Evolutionary conservation across 2,329 filamentous ascomycete genomes (phyloP), one percentile per base, ranked within the genome.

Genomic region (Geosmithia putterillii): DNA sequence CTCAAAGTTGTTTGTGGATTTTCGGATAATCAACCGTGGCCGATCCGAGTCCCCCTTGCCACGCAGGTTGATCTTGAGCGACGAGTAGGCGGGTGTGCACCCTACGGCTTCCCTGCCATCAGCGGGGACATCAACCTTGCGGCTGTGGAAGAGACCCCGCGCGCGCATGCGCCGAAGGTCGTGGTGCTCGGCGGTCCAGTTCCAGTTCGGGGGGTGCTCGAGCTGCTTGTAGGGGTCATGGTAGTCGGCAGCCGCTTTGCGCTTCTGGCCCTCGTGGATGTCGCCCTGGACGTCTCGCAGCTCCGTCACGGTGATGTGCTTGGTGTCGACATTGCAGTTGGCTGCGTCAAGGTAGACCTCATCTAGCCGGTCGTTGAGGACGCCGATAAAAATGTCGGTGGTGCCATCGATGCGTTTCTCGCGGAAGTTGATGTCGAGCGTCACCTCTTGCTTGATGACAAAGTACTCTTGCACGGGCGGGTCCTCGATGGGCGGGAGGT

Each of bases 401-500:
- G 76, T 82, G 42, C 92, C 92, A 47, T 76, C 80, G 54, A 96
- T 66, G 55, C 72, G 75, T 61, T 81, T 82, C 43, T 76, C 76
- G 50, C 76, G 73, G 59, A 98, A 94, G 64, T 94, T 85, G 57
- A 98, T 71, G 54, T 96, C 89, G 47, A 98, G 71, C 54, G 88
- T 82, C 41, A 98, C 81, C 59, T 86, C 85, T 64, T 96, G 90
- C 63, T 88, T 83, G 44, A 86, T 73, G 45, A 96, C 66, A 36
- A 73, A 67, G 44, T 65, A 69, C 21, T 65, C 61, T 15, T 62
- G 59, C 3, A 65, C 51, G 4, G 60, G 57, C 8, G 49, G 46
- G 46, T 67, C 64, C 41, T 61, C 50, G 25, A 60, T 50, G 6
- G 59, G 58, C 9, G 55, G 54, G 6, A 62, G 45, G 38, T 54